These are phyloP conservation scores for Kwoniella dendrophila DNA, from an alignment of 768 basidiomycete species.

Conservation along the genomic window DNA sequence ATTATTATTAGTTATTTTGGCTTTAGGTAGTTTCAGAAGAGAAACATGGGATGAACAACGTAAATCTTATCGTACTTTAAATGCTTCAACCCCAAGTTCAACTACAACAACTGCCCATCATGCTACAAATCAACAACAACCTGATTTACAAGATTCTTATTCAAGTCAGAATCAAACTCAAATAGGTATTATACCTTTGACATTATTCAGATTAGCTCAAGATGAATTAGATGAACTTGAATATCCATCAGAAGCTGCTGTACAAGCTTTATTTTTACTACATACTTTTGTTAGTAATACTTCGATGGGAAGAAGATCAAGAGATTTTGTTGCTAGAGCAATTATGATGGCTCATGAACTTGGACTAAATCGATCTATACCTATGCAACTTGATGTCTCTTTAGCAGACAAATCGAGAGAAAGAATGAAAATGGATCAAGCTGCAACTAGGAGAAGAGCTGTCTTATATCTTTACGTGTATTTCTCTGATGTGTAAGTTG, in stretches of 20 bases:
- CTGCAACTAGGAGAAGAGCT: slow-evolving; percentile 15
- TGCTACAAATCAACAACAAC: background rate
- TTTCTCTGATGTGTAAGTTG: slow-evolving; percentile 35
- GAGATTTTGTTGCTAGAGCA: slow-evolving; percentile 31
- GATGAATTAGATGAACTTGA: slow-evolving; percentile 26
- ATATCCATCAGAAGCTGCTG: slow-evolving; percentile 23
- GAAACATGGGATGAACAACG: slow-evolving; percentile 20
- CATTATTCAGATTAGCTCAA: slow-evolving; percentile 27
- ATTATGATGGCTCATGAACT: slow-evolving; percentile 35
- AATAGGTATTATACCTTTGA: slow-evolving; percentile 4
- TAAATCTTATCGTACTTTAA: background rate
- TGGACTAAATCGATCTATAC: slow-evolving; percentile 23
- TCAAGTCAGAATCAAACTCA: background rate
- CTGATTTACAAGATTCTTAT: background rate
- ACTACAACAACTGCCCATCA: background rate
- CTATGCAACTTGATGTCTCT: background rate
- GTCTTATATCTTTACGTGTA: slow-evolving; percentile 32
- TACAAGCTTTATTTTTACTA: slow-evolving; percentile 28
- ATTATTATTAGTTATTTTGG: slow-evolving; percentile 23
- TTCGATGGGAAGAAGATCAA: slow-evolving; percentile 25
- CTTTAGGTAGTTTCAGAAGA: slow-evolving; percentile 23
- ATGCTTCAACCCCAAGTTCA: slow-evolving; percentile 6
- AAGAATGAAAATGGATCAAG: background rate
- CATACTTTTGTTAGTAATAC: slow-evolving; percentile 36
- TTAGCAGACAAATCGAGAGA: background rate